Evolutionary conservation across 225 moss, liverwort and hornwort genomes (phyloP), one percentile per base, ranked within the genome.

Genomic region (Takakia lepidozioides): DNA sequence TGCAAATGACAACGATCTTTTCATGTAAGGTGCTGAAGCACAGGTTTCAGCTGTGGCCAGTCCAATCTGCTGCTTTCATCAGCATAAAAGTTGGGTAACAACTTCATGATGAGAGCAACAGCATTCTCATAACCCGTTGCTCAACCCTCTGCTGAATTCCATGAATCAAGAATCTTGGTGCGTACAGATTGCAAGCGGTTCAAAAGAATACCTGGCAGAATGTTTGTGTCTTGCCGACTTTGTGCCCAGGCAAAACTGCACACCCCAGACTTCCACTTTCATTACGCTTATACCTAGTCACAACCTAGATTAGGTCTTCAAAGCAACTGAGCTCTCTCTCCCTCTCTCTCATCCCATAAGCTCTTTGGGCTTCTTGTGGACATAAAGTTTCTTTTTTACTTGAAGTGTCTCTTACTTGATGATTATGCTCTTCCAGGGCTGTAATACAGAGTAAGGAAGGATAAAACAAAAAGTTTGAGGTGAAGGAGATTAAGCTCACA

Each of bases 201-300:
- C 43, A 43, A n/a, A 20, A 45, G 36, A 35, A 52, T 54, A 93
- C 93, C 93, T 67, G 90, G 95, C 58, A 95, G 80, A 43, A 95
- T 51, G 16, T 9, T 16, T 5, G 75, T 59, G 61, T 68, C 51
- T 16, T 72, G 59, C 51, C 87, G 69, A 0, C 61, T 71, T 64
- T 84, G 77, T 38, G 76, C 66, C 87, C 87, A 90, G 19, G 95
- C 69, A 68, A 86, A 84, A 56, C 93, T 93, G 81, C 64, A 51
- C 46, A 64, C 19, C n/a, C n/a, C n/a, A n/a, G n/a, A n/a, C n/a
- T n/a, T n/a, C n/a, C n/a, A n/a, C n/a, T n/a, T n/a, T n/a, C n/a
- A n/a, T n/a, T n/a, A n/a, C n/a, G n/a, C n/a, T n/a, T n/a, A n/a
- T n/a, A n/a, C n/a, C n/a, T n/a, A n/a, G n/a, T n/a, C n/a, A n/a